phyloP scores from a whole-genome alignment of 768 basidiomycete genomes.

The Lepiota venenata region DNA sequence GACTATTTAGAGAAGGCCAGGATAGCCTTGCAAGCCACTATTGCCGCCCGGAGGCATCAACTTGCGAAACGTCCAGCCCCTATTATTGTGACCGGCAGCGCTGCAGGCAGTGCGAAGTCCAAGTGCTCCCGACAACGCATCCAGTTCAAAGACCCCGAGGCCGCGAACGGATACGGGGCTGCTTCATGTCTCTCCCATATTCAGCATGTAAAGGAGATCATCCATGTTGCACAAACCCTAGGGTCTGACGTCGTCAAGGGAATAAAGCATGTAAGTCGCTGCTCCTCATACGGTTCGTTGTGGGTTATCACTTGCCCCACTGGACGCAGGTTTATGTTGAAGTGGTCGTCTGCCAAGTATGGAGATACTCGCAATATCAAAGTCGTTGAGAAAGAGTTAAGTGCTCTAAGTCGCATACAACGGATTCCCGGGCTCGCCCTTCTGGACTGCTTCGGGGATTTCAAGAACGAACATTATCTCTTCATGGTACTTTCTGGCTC shows the following conservation, averaged over 20 bases:
- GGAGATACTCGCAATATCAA: not conserved
- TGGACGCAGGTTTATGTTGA: not conserved
- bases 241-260: too few species aligned
- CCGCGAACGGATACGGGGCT: too few species aligned
- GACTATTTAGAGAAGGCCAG: not conserved
- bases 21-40: not conserved
- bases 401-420: not conserved
- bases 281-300: not conserved
- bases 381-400: not conserved
- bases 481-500: not conserved
- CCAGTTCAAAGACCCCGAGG: too few species aligned
- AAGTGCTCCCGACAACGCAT: not conserved
- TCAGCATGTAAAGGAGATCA: too few species aligned
- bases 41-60: not conserved
- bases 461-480: not conserved
- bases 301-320: not conserved
- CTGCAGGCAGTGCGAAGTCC: not conserved
- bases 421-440: not conserved
- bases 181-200: too few species aligned
- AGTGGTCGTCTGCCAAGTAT: not conserved
- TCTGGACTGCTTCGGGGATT: not conserved
- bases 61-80: not conserved
- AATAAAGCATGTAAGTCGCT: not conserved
- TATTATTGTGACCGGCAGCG: not conserved
- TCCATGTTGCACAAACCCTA: too few species aligned